Conservation (phyloP, 345 rosid genomes). For the Populus alba region DNA sequence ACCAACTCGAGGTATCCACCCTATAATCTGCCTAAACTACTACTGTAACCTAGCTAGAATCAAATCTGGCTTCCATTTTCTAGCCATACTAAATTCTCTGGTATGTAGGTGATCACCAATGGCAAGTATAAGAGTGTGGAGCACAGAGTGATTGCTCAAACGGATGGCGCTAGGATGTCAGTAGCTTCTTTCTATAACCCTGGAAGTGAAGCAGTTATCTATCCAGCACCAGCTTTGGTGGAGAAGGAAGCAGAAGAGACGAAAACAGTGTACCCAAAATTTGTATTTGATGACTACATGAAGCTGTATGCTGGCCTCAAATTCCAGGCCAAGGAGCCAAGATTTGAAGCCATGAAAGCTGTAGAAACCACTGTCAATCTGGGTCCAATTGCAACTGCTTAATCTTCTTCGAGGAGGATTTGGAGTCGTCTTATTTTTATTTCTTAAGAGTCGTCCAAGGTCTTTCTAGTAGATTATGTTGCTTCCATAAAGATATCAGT, state of each 20-base stretch:
- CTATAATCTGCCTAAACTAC: background rate
- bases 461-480: background rate
- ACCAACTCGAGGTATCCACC: constrained; percentile 72
- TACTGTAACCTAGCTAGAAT: background rate
- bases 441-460: background rate
- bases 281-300: constrained; percentile 91
- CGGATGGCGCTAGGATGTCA: constrained; percentile 73
- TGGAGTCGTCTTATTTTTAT: background rate
- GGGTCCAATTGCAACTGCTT: constrained; percentile 47
- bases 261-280: constrained; percentile 58
- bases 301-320: constrained; percentile 66
- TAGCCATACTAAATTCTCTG: background rate
- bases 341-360: constrained; percentile 90
- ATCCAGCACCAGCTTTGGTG: constrained; percentile 68
- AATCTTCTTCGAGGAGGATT: background rate
- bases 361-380: constrained; percentile 19
- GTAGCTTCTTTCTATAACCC: constrained; percentile 95
- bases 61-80: background rate
- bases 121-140: constrained; percentile 89
- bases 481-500: background rate
- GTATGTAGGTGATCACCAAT: constrained; percentile 66
- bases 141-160: constrained; percentile 81
- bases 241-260: constrained; percentile 45
- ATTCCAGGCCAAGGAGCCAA: constrained; percentile 88
- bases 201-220: constrained; percentile 75